Evolutionary conservation across 768 basidiomycete genomes (phyloP), one percentile per base, ranked within the genome.

Genomic region (Suillus hirtellus): DNA sequence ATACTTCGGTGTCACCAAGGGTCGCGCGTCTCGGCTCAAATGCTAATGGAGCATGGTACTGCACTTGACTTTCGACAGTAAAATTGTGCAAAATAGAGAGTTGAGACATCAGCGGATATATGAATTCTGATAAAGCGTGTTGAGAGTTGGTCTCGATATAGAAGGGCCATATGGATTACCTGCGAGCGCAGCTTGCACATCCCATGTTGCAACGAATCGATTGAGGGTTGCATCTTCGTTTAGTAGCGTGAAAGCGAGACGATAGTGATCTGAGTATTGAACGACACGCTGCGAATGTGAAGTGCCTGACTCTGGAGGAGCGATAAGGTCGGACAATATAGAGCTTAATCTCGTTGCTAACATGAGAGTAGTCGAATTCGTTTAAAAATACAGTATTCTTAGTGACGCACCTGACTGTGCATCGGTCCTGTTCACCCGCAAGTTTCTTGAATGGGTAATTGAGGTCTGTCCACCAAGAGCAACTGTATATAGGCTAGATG

Each of bases 41-140:
- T 1, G 93, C 89, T 52, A 99, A 77, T 0, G 95, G 96, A 6
- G 94, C 93, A 69, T 96, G 89, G 71, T 87, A 94, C 69, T 96
- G 93, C 1, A 97, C 85, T 77, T 99, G 96, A 64, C 94, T 96
- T 78, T 98, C 95, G 50, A 98, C 82, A 2, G 91, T 95, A 72
- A 95, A 93, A 70, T 96, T 94, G 79, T 98, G 93, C 19, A 99
- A 75, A 17, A 80, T 73, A 3, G 79, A 78, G 5, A 98, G 79
- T 38, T 82, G 78, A 15, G 80, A 72, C 11, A 93, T 73, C 10
- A 90, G 78, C 0, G 95, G 93, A 10, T 78, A 73, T 31, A 99
- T 76, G 72, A 91, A 85, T 35, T 78, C 96, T 98, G 70, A 15
- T 59, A 31, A 60, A 60, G 17, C 52, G 40, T 44, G 37, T 60